phyloP scores from a whole-genome alignment of 495 filamentous ascomycete genomes.

The Rhypophila decipiens region DNA sequence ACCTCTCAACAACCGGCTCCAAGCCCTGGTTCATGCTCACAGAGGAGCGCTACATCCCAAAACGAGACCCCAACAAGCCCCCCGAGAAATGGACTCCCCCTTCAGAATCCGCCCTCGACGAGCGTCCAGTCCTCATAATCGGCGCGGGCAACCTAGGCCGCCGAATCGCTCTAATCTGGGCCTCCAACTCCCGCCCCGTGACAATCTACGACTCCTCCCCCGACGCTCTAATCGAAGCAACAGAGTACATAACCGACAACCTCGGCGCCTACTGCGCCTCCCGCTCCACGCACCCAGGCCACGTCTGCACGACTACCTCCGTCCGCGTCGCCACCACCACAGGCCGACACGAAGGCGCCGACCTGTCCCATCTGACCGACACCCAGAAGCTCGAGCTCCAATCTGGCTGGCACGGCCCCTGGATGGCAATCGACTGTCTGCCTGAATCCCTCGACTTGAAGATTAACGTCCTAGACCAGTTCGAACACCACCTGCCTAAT shows the following conservation, averaged over 20 bases:
- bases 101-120: constrained; percentile 19
- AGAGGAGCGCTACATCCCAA: background rate
- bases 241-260: constrained; percentile 30
- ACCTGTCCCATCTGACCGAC: background rate
- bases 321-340: constrained; percentile 22
- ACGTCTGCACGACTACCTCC: constrained; percentile 24
- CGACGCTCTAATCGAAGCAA: constrained; percentile 19
- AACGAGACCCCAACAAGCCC: background rate
- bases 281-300: constrained; percentile 23
- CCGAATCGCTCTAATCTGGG: constrained; percentile 31
- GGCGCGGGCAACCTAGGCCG: constrained; percentile 33
- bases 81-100: constrained; percentile 20
- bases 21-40: too few species aligned
- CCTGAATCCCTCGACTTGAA: constrained; percentile 51
- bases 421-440: constrained; percentile 52
- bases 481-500: constrained; percentile 33
- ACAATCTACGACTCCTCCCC: constrained; percentile 31
- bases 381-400: constrained; percentile 20
- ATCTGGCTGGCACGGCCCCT: constrained; percentile 25
- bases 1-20: background rate
- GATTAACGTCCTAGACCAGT: constrained; percentile 38
- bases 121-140: constrained; percentile 30
- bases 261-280: constrained; percentile 23
- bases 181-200: constrained; percentile 26
- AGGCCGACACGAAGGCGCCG: constrained; percentile 5